phyloP scores from a whole-genome alignment of 2,329 filamentous ascomycete genomes.

The Nemania bipapillata region DNA sequence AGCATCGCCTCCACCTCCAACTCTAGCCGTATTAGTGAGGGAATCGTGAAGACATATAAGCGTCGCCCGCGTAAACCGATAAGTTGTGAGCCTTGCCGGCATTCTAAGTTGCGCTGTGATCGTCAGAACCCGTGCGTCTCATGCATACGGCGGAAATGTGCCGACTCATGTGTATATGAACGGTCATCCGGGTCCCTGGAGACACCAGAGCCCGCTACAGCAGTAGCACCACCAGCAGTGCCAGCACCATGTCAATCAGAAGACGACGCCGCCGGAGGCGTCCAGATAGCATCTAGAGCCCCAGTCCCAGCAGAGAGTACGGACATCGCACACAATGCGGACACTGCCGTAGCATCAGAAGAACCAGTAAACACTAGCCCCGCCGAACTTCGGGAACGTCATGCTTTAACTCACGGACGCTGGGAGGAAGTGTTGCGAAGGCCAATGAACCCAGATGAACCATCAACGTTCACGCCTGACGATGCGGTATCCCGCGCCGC shows the following conservation, averaged over 20 bases:
- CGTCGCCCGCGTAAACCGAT: constrained; percentile 29
- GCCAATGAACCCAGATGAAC: constrained; percentile 28
- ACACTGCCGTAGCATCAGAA: background rate
- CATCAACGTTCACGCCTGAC: constrained; percentile 19
- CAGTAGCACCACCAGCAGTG: constrained; percentile 1
- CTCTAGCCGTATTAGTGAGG: constrained; percentile 15
- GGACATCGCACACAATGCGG: too few species aligned
- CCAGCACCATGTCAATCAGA: background rate
- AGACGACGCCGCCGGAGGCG: background rate
- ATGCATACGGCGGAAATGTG: constrained; percentile 25
- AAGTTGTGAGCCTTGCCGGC: constrained; percentile 29
- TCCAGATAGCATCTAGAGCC: background rate
- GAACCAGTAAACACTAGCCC: background rate
- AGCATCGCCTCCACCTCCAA: constrained; percentile 1
- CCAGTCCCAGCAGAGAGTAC: background rate
- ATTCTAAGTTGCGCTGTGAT: constrained; percentile 32
- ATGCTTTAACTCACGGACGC: constrained; percentile 26
- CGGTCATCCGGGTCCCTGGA: background rate
- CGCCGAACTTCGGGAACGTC: constrained; percentile 17
- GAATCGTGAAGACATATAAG: constrained; percentile 27
- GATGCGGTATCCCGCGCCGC: constrained; percentile 15
- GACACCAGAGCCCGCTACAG: constrained; percentile 1
- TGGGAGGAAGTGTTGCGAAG: constrained; percentile 32
- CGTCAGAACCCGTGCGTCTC: constrained; percentile 25
- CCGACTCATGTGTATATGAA: constrained; percentile 25